These are phyloP conservation scores for Penicillium coffeae DNA, from an alignment of 495 filamentous ascomycete species.

Conservation along the genomic window DNA sequence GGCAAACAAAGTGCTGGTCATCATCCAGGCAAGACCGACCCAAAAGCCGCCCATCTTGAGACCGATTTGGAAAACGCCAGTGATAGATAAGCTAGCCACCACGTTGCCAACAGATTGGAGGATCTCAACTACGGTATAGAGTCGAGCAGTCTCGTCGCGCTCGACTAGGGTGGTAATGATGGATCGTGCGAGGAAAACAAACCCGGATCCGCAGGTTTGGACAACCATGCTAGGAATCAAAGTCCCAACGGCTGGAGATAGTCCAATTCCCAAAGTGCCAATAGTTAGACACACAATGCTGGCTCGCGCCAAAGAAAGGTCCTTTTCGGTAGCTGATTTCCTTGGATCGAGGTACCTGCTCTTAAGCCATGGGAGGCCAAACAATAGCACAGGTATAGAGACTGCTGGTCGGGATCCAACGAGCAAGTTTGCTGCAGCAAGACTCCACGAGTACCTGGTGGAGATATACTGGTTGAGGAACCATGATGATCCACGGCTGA, in stretches of 20 bases:
- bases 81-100: constrained; percentile 50
- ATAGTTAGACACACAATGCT: constrained; percentile 45
- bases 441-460: constrained; percentile 50
- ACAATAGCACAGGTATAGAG: constrained; percentile 49
- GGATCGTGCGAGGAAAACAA: constrained; percentile 45
- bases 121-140: constrained; percentile 55
- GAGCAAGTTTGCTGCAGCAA: constrained; percentile 54
- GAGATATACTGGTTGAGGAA: constrained; percentile 57
- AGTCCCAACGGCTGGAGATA: constrained; percentile 35
- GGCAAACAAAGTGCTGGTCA: constrained; percentile 40
- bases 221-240: constrained; percentile 45
- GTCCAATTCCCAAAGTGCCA: constrained; percentile 45
- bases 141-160: constrained; percentile 49
- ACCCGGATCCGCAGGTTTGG: constrained; percentile 46
- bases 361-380: constrained; percentile 41
- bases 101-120: constrained; percentile 53
- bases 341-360: constrained; percentile 11
- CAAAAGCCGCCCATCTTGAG: constrained; percentile 46
- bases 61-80: constrained; percentile 50
- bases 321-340: constrained; percentile 37
- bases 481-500: constrained; percentile 47
- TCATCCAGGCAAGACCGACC: constrained; percentile 54
- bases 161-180: constrained; percentile 51
- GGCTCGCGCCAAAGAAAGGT: constrained; percentile 48
- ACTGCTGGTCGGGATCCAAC: constrained; percentile 47